A percentile compares a stretch with the other conserved stretches of the same genome.
Evolutionary conservation across 768 basidiomycete species (phyloP).

Genomic region (Rubroboletus satanas): DNA sequence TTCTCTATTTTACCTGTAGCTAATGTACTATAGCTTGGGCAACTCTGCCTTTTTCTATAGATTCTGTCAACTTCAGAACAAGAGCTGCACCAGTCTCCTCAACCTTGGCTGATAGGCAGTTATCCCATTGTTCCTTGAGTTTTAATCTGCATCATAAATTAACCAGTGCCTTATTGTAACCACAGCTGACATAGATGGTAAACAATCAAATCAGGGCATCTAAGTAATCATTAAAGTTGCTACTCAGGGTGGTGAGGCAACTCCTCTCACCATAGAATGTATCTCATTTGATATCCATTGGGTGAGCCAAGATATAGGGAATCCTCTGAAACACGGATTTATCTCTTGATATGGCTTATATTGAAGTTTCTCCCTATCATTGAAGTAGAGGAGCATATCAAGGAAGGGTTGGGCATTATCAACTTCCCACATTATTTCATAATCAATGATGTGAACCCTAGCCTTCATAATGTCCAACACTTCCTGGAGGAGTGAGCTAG

Average conservation of each 20-base stretch:
- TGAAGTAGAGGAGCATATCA: not conserved
- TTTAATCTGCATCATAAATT: too few relatives aligned
- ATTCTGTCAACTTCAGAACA: not conserved
- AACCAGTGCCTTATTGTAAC: not conserved
- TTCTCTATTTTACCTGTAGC: too few relatives aligned
- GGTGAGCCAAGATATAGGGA: slow-evolving; percentile 7
- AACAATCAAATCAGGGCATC: not conserved
- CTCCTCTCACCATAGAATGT: slow-evolving; percentile 4
- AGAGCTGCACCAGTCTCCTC: too few relatives aligned
- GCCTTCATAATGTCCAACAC: not conserved
- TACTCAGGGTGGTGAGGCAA: not conserved
- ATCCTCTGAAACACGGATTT: not conserved
- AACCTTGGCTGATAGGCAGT: not conserved
- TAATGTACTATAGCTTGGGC: too few relatives aligned
- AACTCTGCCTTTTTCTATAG: too few relatives aligned
- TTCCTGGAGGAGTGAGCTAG: too few relatives aligned
- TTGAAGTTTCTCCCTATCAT: too few relatives aligned
- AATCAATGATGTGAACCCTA: not conserved
- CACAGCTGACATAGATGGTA: not conserved
- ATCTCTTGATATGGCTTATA: not conserved
- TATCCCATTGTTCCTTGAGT: not conserved
- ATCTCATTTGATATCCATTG: not conserved
- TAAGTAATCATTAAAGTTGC: not conserved
- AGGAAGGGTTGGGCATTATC: not conserved
- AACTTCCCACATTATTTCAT: not conserved